Evolutionary conservation across 805 yeast species (phyloP).

Genomic region (Ogataea trehaloabstinens): DNA sequence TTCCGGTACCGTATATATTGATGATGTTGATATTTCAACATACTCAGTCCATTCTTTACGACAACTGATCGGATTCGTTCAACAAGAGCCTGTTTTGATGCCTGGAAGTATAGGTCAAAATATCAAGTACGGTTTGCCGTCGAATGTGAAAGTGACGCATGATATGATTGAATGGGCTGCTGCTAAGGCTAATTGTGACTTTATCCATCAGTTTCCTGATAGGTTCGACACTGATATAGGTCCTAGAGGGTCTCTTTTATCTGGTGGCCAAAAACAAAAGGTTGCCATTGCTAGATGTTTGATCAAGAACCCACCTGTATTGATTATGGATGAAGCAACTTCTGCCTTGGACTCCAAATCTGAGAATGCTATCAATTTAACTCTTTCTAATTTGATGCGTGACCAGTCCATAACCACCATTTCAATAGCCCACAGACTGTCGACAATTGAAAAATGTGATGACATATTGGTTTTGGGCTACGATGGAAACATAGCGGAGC

Average conservation of each 20-base stretch:
- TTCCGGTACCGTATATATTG: conserved; percentile 64
- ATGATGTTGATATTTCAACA: conserved; percentile 61
- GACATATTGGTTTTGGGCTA: conserved; percentile 78
- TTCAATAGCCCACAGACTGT: conserved; percentile 87
- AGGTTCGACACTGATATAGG: conserved; percentile 84
- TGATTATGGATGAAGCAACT: conserved; percentile 79
- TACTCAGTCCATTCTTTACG: conserved; percentile 76
- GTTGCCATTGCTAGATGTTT: conserved; percentile 74
- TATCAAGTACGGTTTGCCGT: conserved; percentile 64
- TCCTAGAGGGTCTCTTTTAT: conserved; percentile 62
- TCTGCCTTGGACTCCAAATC: conserved; percentile 89
- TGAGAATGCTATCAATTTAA: conserved; percentile 79
- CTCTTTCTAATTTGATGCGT: conserved; percentile 54
- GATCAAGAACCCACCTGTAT: conserved; percentile 60
- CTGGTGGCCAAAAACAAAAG: conserved; percentile 79
- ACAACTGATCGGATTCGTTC: conserved; percentile 78
- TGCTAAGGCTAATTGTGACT: conserved; percentile 72
- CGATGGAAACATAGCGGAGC: conserved; percentile 74
- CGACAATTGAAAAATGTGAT: conserved; percentile 82
- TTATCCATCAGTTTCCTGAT: conserved; percentile 72
- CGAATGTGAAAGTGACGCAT: conserved; percentile 50
- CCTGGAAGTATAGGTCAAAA: conserved; percentile 88
- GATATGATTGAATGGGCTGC: conserved; percentile 65
- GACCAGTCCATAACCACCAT: conserved; percentile 70
- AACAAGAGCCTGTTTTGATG: conserved; percentile 87